Conservation (phyloP, 352 stramenopile genomes). For the Globisporangium middletonii region DNA sequence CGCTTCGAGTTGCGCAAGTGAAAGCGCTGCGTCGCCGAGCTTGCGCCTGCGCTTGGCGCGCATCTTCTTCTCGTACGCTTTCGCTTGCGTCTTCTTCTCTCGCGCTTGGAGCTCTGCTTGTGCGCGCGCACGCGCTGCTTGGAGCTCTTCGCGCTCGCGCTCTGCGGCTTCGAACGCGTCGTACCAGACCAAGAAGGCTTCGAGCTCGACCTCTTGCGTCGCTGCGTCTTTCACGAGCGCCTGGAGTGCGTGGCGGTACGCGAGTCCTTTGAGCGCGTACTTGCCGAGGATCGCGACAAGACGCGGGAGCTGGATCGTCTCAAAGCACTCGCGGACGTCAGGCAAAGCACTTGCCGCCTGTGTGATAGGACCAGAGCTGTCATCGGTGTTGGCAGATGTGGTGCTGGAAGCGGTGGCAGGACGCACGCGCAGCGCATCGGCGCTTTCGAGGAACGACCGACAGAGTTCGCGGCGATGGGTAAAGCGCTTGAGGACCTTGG, state of each 20-base stretch:
- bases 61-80: conserved; percentile 26
- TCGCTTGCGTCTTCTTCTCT: conserved; percentile 32
- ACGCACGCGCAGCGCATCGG: conserved; percentile 23
- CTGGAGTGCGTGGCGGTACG: conserved; percentile 41
- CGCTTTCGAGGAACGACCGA: conserved; percentile 38
- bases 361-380: background rate
- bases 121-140: conserved; percentile 32
- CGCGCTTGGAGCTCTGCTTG: conserved; percentile 33
- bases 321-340: conserved; percentile 25
- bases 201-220: conserved; percentile 38
- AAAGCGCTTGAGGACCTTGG: conserved; percentile 16
- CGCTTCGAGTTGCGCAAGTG: background rate
- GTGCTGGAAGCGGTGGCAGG: background rate
- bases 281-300: conserved; percentile 42
- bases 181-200: conserved; percentile 52
- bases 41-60: conserved; percentile 31
- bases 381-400: no score
- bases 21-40: conserved; percentile 9
- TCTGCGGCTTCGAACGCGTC: conserved; percentile 38
- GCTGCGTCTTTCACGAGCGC: conserved; percentile 27
- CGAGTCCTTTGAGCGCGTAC: conserved; percentile 46
- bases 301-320: conserved; percentile 52
- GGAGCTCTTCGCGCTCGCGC: conserved; percentile 40
- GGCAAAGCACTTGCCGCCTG: background rate
- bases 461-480: conserved; percentile 20